Base-by-base conservation (phyloP, 768 basidiomycete species). In the Mycena floridula region DNA sequence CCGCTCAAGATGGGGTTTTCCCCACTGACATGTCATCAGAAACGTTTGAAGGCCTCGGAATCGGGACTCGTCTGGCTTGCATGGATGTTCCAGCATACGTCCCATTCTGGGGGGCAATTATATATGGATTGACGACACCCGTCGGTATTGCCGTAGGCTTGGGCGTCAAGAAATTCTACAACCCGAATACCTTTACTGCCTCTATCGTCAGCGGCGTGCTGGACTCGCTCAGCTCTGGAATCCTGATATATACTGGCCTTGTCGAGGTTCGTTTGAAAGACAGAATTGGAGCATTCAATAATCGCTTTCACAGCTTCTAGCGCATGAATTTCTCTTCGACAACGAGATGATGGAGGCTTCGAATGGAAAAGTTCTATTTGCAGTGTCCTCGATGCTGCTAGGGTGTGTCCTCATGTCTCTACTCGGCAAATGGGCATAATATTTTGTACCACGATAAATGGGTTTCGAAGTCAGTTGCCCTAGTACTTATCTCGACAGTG, bases 281-380 rank as follows among this genome's bases (percentile, higher is more conserved):
- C 15, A 15, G 5, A 13, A 23, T 42, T 24, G 16, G 21, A 23
- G 11, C 11, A 25, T 25, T 42, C 21, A 3, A 35, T 7, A 18
- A 15, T 35, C 11, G 25, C 5, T 15, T 24, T 26, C 25, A 39
- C 15, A 86, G 82, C 73, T 96, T 0, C 73, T 98, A 39, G 95
- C 91, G 1, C 94, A 96, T 59, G 95, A 97, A 57, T 96, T 98
- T 65, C 57, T 98, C 36, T 92, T 94, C 67, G 92, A 80, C 68
- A 78, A 82, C 45, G 77, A 89, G 46, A 89, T 93, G 84, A 78
- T 84, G 60, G 70, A 76, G 13, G 76, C 75, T 3, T 79, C 81
- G 5, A 79, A 77, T 44, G 54, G 61, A 23, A 80, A 81, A 54
- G 64, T 95, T 18, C 63, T 71, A 0, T 93, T 87, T 49, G 81